A percentile compares a stretch with the other conserved stretches of the same genome.
Evolutionary conservation across 208 protist species (phyloP).

Genomic region (Vickermania ingenoplastis): DNA sequence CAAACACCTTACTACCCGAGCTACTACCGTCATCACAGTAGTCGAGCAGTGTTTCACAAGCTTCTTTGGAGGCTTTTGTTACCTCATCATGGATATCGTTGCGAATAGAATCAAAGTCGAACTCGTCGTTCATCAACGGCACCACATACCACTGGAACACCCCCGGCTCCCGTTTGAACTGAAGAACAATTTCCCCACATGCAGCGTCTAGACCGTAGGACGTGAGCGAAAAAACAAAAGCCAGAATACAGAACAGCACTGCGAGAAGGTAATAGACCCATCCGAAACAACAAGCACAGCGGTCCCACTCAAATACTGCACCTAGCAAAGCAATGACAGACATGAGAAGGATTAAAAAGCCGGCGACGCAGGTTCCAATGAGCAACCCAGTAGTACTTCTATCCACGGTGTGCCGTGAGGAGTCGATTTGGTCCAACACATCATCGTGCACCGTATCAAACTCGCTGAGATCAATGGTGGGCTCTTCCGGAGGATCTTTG

Average conservation of each 20-base stretch:
- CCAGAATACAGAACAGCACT: slow-evolving; percentile 10
- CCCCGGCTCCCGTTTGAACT: slow-evolving; percentile 15
- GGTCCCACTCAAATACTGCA: slow-evolving; percentile 6
- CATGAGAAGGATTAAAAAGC: slow-evolving; percentile 46
- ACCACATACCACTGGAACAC: slow-evolving; percentile 19
- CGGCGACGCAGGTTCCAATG: slow-evolving; percentile 21
- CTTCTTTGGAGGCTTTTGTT: neutral
- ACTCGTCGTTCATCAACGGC: slow-evolving; percentile 4
- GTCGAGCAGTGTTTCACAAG: slow-evolving; percentile 2
- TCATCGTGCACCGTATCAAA: slow-evolving; percentile 26
- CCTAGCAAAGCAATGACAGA: slow-evolving; percentile 31
- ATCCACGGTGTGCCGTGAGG: slow-evolving; percentile 51
- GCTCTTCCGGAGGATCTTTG: slow-evolving; percentile 9
- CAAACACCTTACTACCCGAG: slow-evolving; percentile 32
- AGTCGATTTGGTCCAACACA: slow-evolving; percentile 19
- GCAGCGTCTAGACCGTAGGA: neutral
- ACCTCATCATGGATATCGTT: neutral
- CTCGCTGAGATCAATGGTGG: slow-evolving; percentile 18
- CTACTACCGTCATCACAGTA: slow-evolving; percentile 11
- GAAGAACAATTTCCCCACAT: slow-evolving; percentile 13
- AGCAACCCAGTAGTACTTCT: no score
- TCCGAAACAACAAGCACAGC: no score
- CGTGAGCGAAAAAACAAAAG: slow-evolving; percentile 5
- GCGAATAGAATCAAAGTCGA: slow-evolving; percentile 1
- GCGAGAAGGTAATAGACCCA: no score